Percentiles rank a stretch among this genome's conserved stretches.
These are phyloP conservation scores for Heracleum sosnowskyi DNA, from an alignment of 129 eudicot species.

Conservation along the genomic window DNA sequence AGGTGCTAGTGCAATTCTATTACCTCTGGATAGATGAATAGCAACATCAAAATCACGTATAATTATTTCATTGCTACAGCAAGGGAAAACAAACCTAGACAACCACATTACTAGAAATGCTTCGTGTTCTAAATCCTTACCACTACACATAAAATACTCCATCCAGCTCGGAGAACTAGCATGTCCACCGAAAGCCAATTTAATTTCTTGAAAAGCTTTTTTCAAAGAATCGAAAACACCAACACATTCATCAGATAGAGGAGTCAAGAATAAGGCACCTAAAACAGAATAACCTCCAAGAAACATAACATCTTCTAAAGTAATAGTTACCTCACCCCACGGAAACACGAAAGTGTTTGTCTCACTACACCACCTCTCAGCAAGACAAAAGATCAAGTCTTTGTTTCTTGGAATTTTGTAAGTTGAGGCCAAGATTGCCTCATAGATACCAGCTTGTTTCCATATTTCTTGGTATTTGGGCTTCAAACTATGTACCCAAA, in stretches of 20 bases:
- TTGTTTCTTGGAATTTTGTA: neutral
- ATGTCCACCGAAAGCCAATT: neutral
- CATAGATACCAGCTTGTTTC: neutral
- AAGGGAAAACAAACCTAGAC: neutral
- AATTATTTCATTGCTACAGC: neutral
- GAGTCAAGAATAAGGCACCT: neutral
- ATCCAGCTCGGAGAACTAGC: neutral
- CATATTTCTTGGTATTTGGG: neutral
- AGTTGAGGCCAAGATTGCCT: neutral
- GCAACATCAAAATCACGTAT: neutral
- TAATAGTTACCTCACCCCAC: constrained; percentile 5
- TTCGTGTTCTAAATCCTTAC: neutral
- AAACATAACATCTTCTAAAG: neutral
- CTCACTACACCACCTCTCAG: constrained; percentile 1
- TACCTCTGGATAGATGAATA: neutral
- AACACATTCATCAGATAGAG: neutral
- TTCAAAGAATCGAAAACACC: neutral
- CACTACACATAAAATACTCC: constrained; percentile 1
- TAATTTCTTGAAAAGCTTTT: neutral
- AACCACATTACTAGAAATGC: neutral
- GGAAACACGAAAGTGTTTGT: neutral
- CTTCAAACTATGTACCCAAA: neutral
- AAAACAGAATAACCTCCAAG: neutral
- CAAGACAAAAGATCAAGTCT: neutral
- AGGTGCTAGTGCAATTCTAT: neutral